Evolutionary conservation across 805 yeast species (phyloP), one percentile per base, ranked within the genome.

Genomic region (Candida montana): DNA sequence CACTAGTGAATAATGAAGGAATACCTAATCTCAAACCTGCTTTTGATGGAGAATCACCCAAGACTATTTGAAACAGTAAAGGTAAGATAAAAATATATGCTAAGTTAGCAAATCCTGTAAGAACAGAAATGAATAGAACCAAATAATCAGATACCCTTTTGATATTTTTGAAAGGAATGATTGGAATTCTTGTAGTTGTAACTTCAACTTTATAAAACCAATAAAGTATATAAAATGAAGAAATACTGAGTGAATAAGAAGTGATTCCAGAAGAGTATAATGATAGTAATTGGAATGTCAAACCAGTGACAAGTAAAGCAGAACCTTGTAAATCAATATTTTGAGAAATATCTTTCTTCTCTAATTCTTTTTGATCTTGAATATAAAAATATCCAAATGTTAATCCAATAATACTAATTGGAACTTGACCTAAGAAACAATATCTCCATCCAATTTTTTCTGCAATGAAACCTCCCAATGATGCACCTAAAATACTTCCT

Each of bases 81-180:
- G 74, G 75, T 2, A 69, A 48, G 5, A 67, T 62, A 50, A 69
- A 69, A 20, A 69, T 51, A 42, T 67, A 67, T 0, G 74, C 69
- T 31, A 41, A 65, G 35, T 62, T 53, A 6, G 68, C 60, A 35
- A 68, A 57, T 2, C 74, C 74, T 11, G 68, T 55, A 18, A 67
- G 48, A 36, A 62, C 54, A 17, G 66, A 64, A 11, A 60, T 57
- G n/a, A 53, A 52, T 5, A 65, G 40, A 10, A 53, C 42, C 20
- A 61, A 43, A 30, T 52, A 44, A 16, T 58, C 54, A 37, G 61
- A 56, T 23, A 48, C 13, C 17, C 50, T 47, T 9, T 51, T 53
- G 37, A 61, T 58, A 16, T 54, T 45, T 10, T 37, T 45, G 11
- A 64, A 58, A 7, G 69, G 69, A 15, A 66, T 58, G 24, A 66